Conservation (phyloP, 805 yeast species). For the Tetrapisispora iriomotensis region DNA sequence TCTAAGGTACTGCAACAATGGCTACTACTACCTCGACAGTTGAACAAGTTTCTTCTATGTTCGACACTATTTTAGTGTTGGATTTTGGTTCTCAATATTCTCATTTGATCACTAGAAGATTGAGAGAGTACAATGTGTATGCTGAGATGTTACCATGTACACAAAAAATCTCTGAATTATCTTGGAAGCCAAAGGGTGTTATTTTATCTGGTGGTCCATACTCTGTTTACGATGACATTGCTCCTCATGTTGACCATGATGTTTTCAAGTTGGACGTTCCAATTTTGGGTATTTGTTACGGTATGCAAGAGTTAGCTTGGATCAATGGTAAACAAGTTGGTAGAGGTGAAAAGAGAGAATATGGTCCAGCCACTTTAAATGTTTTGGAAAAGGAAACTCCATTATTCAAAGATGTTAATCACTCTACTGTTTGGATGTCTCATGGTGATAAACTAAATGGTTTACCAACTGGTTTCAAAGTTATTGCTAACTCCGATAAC, state of each 20-base stretch:
- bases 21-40: too few species aligned
- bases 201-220: constrained; percentile 96
- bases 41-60: constrained; percentile 69
- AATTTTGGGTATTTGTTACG: constrained; percentile 94
- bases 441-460: constrained; percentile 94
- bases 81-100: constrained; percentile 99
- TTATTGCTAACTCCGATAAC: constrained; percentile 85
- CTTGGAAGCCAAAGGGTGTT: constrained; percentile 94
- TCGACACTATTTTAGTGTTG: constrained; percentile 93
- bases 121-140: constrained; percentile 94
- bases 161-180: constrained; percentile 83
- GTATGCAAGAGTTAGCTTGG: constrained; percentile 99
- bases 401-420: constrained; percentile 79
- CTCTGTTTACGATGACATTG: constrained; percentile 90
- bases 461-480: constrained; percentile 79
- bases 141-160: constrained; percentile 99
- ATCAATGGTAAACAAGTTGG: constrained; percentile 84
- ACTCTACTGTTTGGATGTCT: constrained; percentile 98
- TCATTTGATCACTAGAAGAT: constrained; percentile 90
- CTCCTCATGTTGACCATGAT: constrained; percentile 96
- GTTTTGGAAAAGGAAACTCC: constrained; percentile 60
- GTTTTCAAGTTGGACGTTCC: constrained; percentile 88
- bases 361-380: constrained; percentile 87
- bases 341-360: constrained; percentile 95
- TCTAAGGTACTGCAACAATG: too few species aligned